These are phyloP conservation scores for Leishmania turanica DNA, from an alignment of 208 protist genomes.

Conservation along the genomic window DNA sequence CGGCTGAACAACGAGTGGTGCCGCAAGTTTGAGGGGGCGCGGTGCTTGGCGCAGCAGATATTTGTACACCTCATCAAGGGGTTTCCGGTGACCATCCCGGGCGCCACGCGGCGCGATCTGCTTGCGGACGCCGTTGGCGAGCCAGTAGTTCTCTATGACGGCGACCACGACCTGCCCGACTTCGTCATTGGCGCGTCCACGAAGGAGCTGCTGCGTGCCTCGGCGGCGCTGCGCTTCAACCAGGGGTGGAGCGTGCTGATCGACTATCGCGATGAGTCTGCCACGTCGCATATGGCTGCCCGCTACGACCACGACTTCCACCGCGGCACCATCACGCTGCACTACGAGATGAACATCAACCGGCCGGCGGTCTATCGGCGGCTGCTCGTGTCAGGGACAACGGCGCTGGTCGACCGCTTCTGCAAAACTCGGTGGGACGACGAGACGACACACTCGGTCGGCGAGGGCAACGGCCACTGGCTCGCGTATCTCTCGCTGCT, in stretches of 20 bases:
- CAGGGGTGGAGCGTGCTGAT: conserved; percentile 87
- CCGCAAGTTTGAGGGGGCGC: conserved; percentile 73
- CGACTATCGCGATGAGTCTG: conserved; percentile 49
- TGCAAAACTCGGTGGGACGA: conserved; percentile 32
- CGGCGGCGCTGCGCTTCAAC: conserved; percentile 75
- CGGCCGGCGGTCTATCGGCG: conserved; percentile 67
- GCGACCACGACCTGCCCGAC: conserved; percentile 46
- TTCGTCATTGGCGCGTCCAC: conserved; percentile 31
- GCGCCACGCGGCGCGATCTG: conserved; percentile 34
- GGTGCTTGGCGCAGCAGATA: conserved; percentile 86
- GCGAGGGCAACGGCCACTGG: conserved; percentile 45
- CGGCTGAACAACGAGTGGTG: conserved; percentile 85
- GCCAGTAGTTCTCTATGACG: conserved; percentile 48
- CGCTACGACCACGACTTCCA: conserved; percentile 65
- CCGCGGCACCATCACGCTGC: conserved; percentile 65
- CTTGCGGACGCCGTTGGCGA: conserved; percentile 24
- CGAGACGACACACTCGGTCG: conserved; percentile 6
- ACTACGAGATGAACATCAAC: conserved; percentile 82
- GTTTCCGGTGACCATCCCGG: conserved; percentile 66
- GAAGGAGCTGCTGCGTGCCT: conserved; percentile 42
- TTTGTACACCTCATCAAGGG: conserved; percentile 85
- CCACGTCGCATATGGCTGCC: conserved; percentile 60
- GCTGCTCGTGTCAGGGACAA: conserved; percentile 71
- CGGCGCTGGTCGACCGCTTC: conserved; percentile 76
- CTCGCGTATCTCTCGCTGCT: conserved; percentile 57